Evolutionary conservation across 139 green algal species (phyloP), one percentile per base, ranked within the genome.

Genomic region (Astrephomene gubernaculifera): DNA sequence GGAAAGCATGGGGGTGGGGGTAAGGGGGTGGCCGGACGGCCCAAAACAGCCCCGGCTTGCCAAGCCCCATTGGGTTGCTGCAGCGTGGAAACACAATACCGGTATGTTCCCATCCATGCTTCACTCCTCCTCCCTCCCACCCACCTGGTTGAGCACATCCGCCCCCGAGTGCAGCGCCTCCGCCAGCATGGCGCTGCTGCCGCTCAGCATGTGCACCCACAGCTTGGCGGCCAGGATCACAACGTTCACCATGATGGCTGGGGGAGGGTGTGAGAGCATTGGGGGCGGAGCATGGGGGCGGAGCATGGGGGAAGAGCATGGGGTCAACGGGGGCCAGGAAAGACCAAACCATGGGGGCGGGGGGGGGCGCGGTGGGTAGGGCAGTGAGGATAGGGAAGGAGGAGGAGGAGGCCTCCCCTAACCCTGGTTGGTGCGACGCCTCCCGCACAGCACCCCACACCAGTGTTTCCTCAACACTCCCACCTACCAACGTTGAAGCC

Each of bases 141-240:
- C 53, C 52, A 94, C 87, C 93, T 99, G 97, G 81, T 99, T 99
- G 41, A 91, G 85, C 29, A 96, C 91, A 79, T 99, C 97, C 14
- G 94, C 96, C 21, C 96, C 33, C 12, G 92, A 96, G 87, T 99
- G 97, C 33, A 99, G 75, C 0, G 94, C 92, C 85, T 99, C 97
- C 4, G 96, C 96, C 54, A 98, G 89, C 91, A 99, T 95, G 1
- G 96, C 92, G 64, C 92, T 95, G 67, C 81, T 90, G 54, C 90
- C 90, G 36, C 75, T 90, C 45, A 91, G 86, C 36, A 88, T 74
- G 87, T 92, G 93, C 31, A 92, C 92, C 39, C 70, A 88, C 41
- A 92, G 69, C 86, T 96, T 96, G 71, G 91, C 91, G 29, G 85
- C 41, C 57, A 93, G 93, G 69, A 96, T 96, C 33, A 92, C 79